These are phyloP conservation scores for Sugiyamaella qingdaonensis DNA, from an alignment of 805 yeast species.

Conservation along the genomic window DNA sequence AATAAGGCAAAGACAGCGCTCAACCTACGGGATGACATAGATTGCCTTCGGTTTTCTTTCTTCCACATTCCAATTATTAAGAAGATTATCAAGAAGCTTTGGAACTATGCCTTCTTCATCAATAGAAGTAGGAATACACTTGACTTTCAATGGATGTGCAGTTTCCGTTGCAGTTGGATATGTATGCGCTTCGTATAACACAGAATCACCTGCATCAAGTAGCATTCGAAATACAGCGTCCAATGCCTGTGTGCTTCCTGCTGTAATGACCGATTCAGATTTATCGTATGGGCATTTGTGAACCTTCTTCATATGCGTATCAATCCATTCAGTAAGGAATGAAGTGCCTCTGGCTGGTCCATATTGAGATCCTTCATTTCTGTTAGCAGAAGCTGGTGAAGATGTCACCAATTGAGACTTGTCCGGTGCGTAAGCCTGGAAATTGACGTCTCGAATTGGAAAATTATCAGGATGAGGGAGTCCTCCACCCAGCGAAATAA, in stretches of 20 bases:
- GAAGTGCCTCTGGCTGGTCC: not conserved
- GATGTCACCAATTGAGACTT: not conserved
- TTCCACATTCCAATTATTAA: conserved; percentile 53
- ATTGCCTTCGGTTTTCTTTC: not conserved
- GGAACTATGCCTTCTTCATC: conserved; percentile 61
- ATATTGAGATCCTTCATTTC: not conserved
- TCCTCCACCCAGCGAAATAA: conserved; percentile 91
- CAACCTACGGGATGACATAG: conserved; percentile 39
- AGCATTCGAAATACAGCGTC: conserved; percentile 6
- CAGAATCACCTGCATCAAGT: conserved; percentile 21
- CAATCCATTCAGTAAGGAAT: not conserved
- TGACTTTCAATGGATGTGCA: conserved; percentile 57
- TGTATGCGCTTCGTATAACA: conserved; percentile 72
- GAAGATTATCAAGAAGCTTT: conserved; percentile 47
- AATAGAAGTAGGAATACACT: conserved; percentile 61
- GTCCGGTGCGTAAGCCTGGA: not conserved
- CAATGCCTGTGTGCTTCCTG: conserved; percentile 2
- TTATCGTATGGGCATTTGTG: not conserved
- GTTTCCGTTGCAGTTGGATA: conserved; percentile 72
- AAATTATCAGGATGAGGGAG: conserved; percentile 85
- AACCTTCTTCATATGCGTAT: not conserved
- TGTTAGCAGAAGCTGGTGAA: not conserved
- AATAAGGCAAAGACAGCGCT: too few relatives aligned
- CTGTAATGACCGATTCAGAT: not conserved
- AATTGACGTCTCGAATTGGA: conserved; percentile 41